These are phyloP conservation scores for Bromus sterilis DNA, from an alignment of 176 grass and related monocot genomes.

Conservation along the genomic window DNA sequence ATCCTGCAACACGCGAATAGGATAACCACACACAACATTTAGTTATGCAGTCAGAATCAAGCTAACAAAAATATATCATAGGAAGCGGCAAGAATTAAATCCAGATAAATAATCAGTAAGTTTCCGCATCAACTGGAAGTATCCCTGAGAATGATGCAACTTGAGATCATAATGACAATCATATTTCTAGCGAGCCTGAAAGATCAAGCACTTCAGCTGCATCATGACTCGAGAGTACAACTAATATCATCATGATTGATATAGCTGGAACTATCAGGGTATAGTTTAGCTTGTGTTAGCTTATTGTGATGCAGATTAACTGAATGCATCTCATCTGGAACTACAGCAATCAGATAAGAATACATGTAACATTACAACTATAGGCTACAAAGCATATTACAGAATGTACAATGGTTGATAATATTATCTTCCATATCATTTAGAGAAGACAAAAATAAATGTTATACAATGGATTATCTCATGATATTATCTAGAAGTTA, in stretches of 20 bases:
- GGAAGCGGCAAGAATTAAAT: not conserved
- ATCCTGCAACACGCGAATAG: slow-evolving; percentile 50
- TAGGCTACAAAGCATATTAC: not conserved
- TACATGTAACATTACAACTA: not conserved
- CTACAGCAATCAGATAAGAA: not conserved
- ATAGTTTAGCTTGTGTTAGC: not conserved
- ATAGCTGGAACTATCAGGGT: not conserved
- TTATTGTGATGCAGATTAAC: not conserved
- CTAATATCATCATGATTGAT: not conserved
- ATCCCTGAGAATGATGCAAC: not conserved
- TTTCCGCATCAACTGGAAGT: not conserved
- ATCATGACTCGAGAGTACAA: not conserved
- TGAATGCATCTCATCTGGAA: not conserved
- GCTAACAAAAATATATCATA: not conserved
- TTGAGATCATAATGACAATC: not conserved
- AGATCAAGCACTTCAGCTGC: slow-evolving; percentile 1
- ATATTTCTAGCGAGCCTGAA: not conserved
- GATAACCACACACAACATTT: not conserved
- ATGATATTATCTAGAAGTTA: too few species aligned
- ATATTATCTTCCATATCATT: too few species aligned
- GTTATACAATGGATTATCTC: too few species aligned
- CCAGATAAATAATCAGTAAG: not conserved
- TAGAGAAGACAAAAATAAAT: too few species aligned
- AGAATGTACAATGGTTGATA: too few species aligned
- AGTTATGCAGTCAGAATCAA: not conserved